Evolutionary conservation across 352 stramenopile species (phyloP).

Genomic region (Thraustochytrium sp.): DNA sequence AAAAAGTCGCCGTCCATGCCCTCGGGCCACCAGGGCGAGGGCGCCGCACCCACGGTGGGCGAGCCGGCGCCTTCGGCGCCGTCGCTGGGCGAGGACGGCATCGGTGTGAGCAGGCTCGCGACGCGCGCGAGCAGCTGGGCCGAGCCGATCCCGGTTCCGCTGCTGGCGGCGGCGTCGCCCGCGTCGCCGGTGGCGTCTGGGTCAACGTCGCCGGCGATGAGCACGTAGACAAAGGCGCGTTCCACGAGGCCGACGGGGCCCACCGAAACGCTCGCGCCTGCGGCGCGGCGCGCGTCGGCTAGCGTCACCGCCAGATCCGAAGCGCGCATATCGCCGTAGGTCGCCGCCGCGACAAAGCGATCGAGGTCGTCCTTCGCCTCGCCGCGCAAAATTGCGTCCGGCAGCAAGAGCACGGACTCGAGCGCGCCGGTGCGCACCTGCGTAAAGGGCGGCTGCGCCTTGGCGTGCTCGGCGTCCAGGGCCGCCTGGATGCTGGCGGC

Average conservation of each 20-base stretch:
- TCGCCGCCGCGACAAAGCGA: not conserved
- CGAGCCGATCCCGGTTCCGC: not conserved
- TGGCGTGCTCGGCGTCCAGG: not conserved
- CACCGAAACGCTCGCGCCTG: not conserved
- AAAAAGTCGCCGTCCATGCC: constrained; percentile 41
- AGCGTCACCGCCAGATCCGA: not conserved
- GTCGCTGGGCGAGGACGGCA: not conserved
- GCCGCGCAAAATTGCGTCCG: not conserved
- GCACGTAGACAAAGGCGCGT: not conserved
- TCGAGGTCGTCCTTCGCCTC: not conserved
- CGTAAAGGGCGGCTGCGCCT: not conserved
- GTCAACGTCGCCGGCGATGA: not conserved
- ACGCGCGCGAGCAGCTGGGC: too few species aligned
- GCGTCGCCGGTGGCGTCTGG: not conserved
- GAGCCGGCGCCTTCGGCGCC: not conserved
- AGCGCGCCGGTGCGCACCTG: not conserved
- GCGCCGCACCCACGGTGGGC: not conserved
- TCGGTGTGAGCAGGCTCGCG: too few species aligned
- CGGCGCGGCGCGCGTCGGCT: not conserved
- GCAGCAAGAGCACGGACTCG: not conserved
- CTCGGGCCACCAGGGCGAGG: constrained; percentile 40
- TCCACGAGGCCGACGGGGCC: not conserved
- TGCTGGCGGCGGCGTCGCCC: not conserved
- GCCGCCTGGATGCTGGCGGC: not conserved
- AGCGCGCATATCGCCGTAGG: not conserved